Base-by-base conservation (phyloP, 192 early-diverging fungal genomes). In the Backusella circina region DNA sequence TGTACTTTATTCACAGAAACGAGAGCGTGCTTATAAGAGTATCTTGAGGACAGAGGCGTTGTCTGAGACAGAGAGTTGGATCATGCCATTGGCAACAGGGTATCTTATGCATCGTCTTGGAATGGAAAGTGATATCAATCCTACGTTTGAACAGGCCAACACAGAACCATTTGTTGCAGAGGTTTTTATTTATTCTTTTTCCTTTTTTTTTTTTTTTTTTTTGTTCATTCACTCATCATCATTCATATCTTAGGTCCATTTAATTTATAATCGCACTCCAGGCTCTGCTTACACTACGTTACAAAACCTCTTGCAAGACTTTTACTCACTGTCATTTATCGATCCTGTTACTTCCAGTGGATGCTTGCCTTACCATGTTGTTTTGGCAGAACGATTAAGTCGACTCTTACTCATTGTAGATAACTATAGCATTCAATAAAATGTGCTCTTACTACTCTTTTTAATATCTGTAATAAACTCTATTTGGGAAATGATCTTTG, bases 271-370 rank as follows among this genome's bases (percentile, higher is more conserved):
- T 41, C 75, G 68, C 16, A 70, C 71, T 6, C 32, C 33, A 15
- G 31, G 69, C 18, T 68, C 74, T 8, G 81, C 86, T 8, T 76
- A 75, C 21, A 80, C 66, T 47, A 76, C 80, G 2, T 77, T 84
- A 8, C 84, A 84, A 2, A 78, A 83, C 21, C 83, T 83, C 31
- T 38, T 87, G 30, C 79, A 82, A 31, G 78, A 85, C 28, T 85
- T 80, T 35, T 84, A 87, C 71, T 77, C 86, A 8, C 33, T 87
- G 15, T 87, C 86, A 2, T 79, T 80, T 70, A 75, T 87, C 21
- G 80, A 82, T 5, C 70, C 77, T 35, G 67, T 77, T 13, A 77
- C 84, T 10, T 80, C 79, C 6, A 78, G 74, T n/a, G 83, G 84
- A 26, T 83, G 81, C 50, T 57, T 87, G 50, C 86, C 86, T 12